Evolutionary conservation across 1,284 basidiomycete species (phyloP), one percentile per base, ranked within the genome.

Genomic region (Heterobasidion occidentale): DNA sequence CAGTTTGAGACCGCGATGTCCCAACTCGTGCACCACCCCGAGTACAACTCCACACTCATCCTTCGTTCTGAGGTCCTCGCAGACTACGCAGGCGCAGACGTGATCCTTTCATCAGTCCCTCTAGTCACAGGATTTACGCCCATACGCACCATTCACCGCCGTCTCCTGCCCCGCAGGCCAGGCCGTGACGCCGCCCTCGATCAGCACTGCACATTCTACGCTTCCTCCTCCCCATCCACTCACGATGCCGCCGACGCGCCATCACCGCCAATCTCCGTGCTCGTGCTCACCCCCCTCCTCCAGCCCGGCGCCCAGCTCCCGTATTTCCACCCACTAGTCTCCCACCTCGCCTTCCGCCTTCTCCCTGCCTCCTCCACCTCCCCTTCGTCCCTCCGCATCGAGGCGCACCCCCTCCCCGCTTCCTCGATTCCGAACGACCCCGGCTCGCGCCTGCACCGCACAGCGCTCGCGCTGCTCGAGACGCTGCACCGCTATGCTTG

Each of bases 401-500:
- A 84, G 59, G 74, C 79, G 1, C 27, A 27, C 27, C 27, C 27
- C 27, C 64, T 84, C n/a, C 76, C 83, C 6, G 68, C 83, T 1
- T 73, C 79, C 1, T 72, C 68, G 0, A 82, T 77, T 0, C 72
- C 80, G 0, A 71, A 71, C 0, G 82, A 84, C 59, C 68, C 73
- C 0, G 74, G 78, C 57, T 81, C 84, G 0, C 75, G 92, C 3
- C 75, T 96, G 0, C 88, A 89, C 61, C 81, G 93, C 17, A 97
- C 92, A 0, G 87, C 84, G 42, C 74, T 93, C 5, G 80, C 86
- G 0, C 79, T 98, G 8, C 77, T 98, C 9, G 90, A 94, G 58
- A 84, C 88, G 0, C 68, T 95, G 17, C 88, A 93, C 69, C 83
- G 90, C 49, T 92, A 97, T 65, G 88, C 89, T 9, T 92, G 86